Evolutionary conservation across 768 basidiomycete species (phyloP), one percentile per base, ranked within the genome.

Genomic region (Plicaturopsis crispa): DNA sequence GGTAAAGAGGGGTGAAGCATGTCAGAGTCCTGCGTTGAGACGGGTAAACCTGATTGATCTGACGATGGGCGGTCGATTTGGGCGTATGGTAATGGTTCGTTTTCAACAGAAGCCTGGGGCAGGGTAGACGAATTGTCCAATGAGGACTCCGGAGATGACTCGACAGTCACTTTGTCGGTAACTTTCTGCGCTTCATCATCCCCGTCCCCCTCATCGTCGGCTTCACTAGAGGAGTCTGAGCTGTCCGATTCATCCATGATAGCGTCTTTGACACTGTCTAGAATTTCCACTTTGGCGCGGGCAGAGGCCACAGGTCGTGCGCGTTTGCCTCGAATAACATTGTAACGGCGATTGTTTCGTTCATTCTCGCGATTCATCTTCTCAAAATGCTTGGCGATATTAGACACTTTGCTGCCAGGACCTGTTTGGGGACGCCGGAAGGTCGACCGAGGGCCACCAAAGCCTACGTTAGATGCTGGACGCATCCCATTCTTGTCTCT

Each of bases 271-370:
- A 96, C 75, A 51, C 88, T 92, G 38, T 87, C 82, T 18, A 96
- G 70, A 22, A 96, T 74, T 52, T 92, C 81, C 1, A 94, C 88
- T 50, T 81, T 90, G 12, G 89, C 91, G 32, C 81, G 76, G 12
- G 92, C 84, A 18, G 82, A 83, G 14, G 86, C 85, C 11, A 98
- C 89, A 10, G 96, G 94, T 22, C 94, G 82, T 14, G 89, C 86
- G 32, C 84, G 78, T 46, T 79, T 83, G 8, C 85, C 86, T 24
- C 90, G 76, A 51, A 92, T 86, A 38, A 91, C 77, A n/a, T 81
- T 75, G 51, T 94, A 87, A 17, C 84, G 76, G 39, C 80, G 74
- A 50, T 78, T 90, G 2, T 79, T 73, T 24, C 77, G 76, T 50
- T 89, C 85, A 5, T 62, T 73, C 26, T 91, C 88, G 32, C 76